Evolutionary conservation across 1,139 yeast species (phyloP).

Genomic region (Geotrichum aggregatum): DNA sequence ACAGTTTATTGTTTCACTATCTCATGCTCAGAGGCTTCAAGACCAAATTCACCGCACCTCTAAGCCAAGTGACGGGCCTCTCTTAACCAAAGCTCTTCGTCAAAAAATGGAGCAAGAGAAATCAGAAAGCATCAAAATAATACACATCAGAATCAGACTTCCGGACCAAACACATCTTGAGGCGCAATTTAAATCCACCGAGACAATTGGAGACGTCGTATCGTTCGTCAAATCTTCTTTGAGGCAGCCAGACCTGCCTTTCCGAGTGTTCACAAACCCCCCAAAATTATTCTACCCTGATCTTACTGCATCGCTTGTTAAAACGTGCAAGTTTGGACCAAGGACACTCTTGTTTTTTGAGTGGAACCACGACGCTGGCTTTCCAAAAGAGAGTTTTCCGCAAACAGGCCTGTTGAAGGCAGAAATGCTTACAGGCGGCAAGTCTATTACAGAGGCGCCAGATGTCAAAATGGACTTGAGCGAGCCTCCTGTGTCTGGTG

Average conservation of each 20-base stretch:
- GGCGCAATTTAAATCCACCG: constrained; percentile 32
- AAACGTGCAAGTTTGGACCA: constrained; percentile 32
- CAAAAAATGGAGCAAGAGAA: constrained; percentile 30
- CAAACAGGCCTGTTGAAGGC: constrained; percentile 22
- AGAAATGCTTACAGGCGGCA: constrained; percentile 25
- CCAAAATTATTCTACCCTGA: constrained; percentile 30
- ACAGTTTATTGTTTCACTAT: constrained; percentile 16
- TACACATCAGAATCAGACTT: constrained; percentile 32
- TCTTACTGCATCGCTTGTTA: constrained; percentile 23
- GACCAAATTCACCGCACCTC: constrained; percentile 29
- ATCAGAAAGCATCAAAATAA: constrained; percentile 22
- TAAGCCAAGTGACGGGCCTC: constrained; percentile 29
- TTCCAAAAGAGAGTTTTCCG: constrained; percentile 17
- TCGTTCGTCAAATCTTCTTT: constrained; percentile 31
- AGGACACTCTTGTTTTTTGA: constrained; percentile 34
- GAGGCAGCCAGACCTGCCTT: constrained; percentile 29
- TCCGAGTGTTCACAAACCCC: constrained; percentile 33
- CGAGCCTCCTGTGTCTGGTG: background rate
- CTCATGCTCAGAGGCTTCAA: constrained; percentile 19
- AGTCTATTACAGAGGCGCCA: constrained; percentile 29
- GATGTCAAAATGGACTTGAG: constrained; percentile 26
- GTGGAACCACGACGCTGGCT: constrained; percentile 27
- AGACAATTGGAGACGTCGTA: constrained; percentile 31
- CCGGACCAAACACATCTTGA: constrained; percentile 38
- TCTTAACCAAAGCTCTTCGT: constrained; percentile 34